Conservation (phyloP, 2,329 filamentous ascomycete species). For the Botrytis medusae region DNA sequence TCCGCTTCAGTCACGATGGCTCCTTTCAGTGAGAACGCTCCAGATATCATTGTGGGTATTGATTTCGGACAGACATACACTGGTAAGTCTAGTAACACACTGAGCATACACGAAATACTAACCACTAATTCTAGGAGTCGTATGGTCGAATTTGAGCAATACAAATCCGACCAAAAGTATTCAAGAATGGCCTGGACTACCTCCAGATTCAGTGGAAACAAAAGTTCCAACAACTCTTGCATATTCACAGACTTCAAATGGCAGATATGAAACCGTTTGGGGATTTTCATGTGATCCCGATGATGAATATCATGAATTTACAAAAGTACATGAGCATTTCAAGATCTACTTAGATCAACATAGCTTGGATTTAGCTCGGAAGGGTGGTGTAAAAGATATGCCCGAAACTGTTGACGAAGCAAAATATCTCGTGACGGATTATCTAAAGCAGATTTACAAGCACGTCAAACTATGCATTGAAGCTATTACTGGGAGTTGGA, state of each 20-base stretch:
- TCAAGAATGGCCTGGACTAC: constrained; percentile 17
- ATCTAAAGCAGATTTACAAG: background rate
- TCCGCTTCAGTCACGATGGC: background rate
- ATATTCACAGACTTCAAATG: background rate
- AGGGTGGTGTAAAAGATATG: constrained; percentile 5
- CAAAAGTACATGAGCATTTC: constrained; percentile 13
- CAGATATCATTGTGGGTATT: constrained; percentile 5
- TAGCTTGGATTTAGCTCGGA: constrained; percentile 2
- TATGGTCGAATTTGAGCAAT: constrained; percentile 16
- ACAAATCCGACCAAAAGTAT: constrained; percentile 9
- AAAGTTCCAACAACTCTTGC: constrained; percentile 17
- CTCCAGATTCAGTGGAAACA: constrained; percentile 4
- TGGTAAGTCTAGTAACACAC: background rate
- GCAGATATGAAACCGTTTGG: background rate
- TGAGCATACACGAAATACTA: background rate
- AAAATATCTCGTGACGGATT: constrained; percentile 9
- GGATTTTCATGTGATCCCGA: constrained; percentile 17
- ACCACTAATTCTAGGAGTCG: background rate
- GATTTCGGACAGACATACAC: constrained; percentile 29
- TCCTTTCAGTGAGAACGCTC: background rate
- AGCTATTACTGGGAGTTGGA: constrained; percentile 52
- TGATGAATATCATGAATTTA: constrained; percentile 14
- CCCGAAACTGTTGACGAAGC: constrained; percentile 16
- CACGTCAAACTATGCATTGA: constrained; percentile 9
- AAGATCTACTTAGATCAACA: constrained; percentile 19